Evolutionary conservation across 2,329 filamentous ascomycete genomes (phyloP).

Genomic region (Leptoxyphium fumago): DNA sequence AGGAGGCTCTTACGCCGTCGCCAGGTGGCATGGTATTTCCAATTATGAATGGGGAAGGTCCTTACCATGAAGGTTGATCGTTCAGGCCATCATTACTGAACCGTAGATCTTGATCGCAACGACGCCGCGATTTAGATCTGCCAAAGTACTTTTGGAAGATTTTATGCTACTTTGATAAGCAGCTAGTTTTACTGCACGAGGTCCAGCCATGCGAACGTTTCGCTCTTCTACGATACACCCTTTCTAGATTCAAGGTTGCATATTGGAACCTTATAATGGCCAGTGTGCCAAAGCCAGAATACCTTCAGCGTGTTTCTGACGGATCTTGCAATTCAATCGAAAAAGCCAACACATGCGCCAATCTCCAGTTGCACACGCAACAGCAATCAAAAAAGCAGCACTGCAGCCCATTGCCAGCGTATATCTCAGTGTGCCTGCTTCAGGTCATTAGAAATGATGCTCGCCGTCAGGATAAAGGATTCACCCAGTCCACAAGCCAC

Average conservation of each 20-base stretch:
- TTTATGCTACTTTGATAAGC: too few relatives aligned
- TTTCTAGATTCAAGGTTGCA: too few relatives aligned
- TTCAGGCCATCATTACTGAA: too few relatives aligned
- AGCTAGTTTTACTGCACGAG: too few relatives aligned
- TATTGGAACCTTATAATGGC: neutral
- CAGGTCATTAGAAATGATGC: slow-evolving; percentile 35
- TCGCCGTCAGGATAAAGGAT: neutral
- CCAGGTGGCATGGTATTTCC: neutral
- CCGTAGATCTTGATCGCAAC: too few relatives aligned
- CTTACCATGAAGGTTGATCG: too few relatives aligned
- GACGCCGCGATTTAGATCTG: too few relatives aligned
- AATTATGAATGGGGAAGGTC: neutral
- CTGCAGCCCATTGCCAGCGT: slow-evolving; percentile 31
- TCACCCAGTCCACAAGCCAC: neutral
- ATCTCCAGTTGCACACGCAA: slow-evolving; percentile 29
- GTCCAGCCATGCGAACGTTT: too few relatives aligned
- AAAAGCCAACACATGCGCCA: slow-evolving; percentile 32
- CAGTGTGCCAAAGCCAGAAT: slow-evolving; percentile 16
- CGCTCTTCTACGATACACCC: too few relatives aligned
- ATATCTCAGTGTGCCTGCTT: slow-evolving; percentile 31
- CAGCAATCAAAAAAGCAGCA: slow-evolving; percentile 27
- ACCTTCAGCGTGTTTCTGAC: slow-evolving; percentile 16
- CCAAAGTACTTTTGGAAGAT: too few relatives aligned
- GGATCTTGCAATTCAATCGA: slow-evolving; percentile 26
- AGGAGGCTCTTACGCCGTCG: neutral